Base-by-base conservation (phyloP, 768 basidiomycete genomes). In the Macrolepiota fuliginosa region DNA sequence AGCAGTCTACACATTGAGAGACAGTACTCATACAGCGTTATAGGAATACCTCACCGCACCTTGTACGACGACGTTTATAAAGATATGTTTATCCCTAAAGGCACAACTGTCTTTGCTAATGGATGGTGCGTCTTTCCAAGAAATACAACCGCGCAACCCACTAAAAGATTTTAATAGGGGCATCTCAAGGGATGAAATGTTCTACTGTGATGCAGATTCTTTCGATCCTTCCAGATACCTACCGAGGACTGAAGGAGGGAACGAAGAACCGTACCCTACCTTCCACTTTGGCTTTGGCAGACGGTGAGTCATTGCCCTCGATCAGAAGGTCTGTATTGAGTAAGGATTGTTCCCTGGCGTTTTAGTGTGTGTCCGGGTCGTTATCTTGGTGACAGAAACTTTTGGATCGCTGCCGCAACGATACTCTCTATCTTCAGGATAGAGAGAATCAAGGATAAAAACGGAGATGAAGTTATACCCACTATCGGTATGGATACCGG, bases 41-140 rank as follows among this genome's bases (percentile, higher is more conserved):
- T 46, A 88, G 88, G 78, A 56, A 76, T 89, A 50, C 88, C 88
- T 0, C 88, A 89, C 62, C 77, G 85, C 45, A 63, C 85, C 66
- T 84, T 79, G 75, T 80, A 87, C 67, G 84, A 89, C 63, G 87
- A 90, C 66, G 70, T 85, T 36, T 90, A 88, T 68, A 70, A 70
- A 54, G 83, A 80, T 6, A 78, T 79, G 76, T 75, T 78, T 58
- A 82, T 90, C 54, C 86, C 87, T 27, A 83, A 86, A 68, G 88
- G 88, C 4, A 78, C 87, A 2, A 68, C 86, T 62, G 69, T 88
- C 19, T 84, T 89, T 63, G 81, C 79, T 10, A 90, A 90, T 67
- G 81, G 86, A 53, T 88, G 86, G 88, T 77, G 62, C 50, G 71
- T 58, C 36, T 37, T 10, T 42, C 12, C 12, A 7, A 32, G 7